phyloP scores from a whole-genome alignment of 805 yeast species.

The Metschnikowia similis region DNA sequence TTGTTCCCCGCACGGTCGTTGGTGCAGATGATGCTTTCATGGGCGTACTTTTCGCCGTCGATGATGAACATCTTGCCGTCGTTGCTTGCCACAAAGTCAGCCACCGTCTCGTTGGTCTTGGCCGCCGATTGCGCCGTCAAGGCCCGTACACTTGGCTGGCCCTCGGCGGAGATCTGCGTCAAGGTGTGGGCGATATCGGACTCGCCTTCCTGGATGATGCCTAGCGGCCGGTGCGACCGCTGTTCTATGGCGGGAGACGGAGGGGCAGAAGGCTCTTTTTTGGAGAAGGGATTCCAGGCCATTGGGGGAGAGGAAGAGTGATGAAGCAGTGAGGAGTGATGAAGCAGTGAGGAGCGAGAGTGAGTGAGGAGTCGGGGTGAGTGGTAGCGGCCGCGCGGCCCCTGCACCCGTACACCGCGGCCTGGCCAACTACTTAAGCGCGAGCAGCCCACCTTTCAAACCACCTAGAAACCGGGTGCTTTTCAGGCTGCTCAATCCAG shows the following conservation, averaged over 20 bases:
- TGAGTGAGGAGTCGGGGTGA: no score
- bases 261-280: neutral
- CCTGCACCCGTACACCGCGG: no score
- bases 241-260: conserved; percentile 12
- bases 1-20: conserved; percentile 41
- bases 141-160: conserved; percentile 9
- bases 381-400: no score
- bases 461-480: no score
- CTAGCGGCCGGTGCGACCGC: conserved; percentile 15
- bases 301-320: neutral
- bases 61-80: conserved; percentile 36
- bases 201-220: conserved; percentile 9
- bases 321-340: neutral
- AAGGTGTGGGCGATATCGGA: conserved; percentile 19
- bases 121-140: conserved; percentile 9
- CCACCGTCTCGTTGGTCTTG: conserved; percentile 21
- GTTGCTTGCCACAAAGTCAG: conserved; percentile 26
- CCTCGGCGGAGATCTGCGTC: conserved; percentile 13
- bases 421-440: no score
- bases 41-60: conserved; percentile 37
- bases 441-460: no score
- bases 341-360: neutral
- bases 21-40: conserved; percentile 45
- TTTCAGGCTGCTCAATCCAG: no score
- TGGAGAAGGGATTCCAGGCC: conserved; percentile 16